Evolutionary conservation across 345 rosid genomes (phyloP).

Genomic region (Turritis glabra): DNA sequence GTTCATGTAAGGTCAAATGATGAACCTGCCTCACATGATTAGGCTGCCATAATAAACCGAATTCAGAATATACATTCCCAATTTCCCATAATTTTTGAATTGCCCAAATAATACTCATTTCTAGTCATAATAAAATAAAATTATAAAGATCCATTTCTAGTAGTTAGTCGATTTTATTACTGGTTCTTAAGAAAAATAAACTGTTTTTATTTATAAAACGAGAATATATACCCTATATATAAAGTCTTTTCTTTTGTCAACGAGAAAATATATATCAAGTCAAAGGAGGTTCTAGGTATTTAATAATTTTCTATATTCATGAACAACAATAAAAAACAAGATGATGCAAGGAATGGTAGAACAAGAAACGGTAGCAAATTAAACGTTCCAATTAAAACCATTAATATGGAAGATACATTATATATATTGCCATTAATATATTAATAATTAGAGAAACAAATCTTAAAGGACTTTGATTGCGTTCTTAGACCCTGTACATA

Average conservation of each 20-base stretch:
- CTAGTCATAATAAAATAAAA: background rate
- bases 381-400: slow-evolving; percentile 6
- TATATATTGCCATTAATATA: slow-evolving; percentile 3
- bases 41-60: slow-evolving; percentile 26
- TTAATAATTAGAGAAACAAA: slow-evolving; percentile 3
- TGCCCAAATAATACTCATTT: background rate
- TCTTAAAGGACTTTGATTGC: slow-evolving; percentile 12
- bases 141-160: background rate
- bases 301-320: background rate
- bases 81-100: background rate
- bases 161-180: background rate
- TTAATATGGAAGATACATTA: slow-evolving; percentile 23
- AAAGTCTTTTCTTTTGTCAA: background rate
- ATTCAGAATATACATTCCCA: background rate
- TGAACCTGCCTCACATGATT: slow-evolving; percentile 1
- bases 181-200: background rate
- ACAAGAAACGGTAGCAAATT: slow-evolving; percentile 18
- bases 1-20: background rate
- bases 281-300: background rate
- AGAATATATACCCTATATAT: too few species aligned
- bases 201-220: too few species aligned
- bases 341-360: background rate
- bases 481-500: slow-evolving; percentile 7
- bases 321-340: background rate
- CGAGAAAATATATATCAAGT: background rate